Percentiles rank a stretch among this genome's conserved stretches.
Evolutionary conservation across 306 rosid genomes (phyloP).

Genomic region (Albizia julibrissin): DNA sequence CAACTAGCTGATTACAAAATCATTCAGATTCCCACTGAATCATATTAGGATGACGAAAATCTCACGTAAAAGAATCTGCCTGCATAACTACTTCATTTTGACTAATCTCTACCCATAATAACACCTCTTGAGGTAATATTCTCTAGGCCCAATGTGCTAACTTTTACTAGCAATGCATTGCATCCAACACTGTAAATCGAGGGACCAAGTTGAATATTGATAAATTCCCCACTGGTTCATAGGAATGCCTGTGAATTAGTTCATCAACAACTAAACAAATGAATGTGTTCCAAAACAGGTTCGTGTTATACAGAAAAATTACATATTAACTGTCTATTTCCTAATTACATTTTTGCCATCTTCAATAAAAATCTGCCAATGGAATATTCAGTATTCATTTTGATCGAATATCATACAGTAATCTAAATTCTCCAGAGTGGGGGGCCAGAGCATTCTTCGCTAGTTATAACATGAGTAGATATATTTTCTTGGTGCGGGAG

Average conservation of each 20-base stretch:
- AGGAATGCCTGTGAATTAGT: not conserved
- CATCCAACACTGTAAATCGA: constrained; percentile 6
- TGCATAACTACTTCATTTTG: not conserved
- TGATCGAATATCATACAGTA: not conserved
- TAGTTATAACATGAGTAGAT: not conserved
- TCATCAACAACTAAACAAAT: not conserved
- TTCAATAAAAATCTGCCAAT: not conserved
- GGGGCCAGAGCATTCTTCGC: not conserved
- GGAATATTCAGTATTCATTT: too few species aligned
- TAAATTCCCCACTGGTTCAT: not conserved
- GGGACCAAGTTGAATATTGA: not conserved
- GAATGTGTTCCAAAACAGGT: not conserved
- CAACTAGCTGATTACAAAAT: constrained; percentile 14
- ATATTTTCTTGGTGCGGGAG: too few species aligned
- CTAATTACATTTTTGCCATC: not conserved
- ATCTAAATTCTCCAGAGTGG: not conserved
- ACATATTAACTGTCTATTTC: not conserved
- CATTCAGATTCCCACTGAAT: not conserved
- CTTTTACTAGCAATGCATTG: not conserved
- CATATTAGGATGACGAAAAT: not conserved
- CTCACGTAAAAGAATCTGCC: not conserved
- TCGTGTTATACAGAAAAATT: not conserved
- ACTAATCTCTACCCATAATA: not conserved
- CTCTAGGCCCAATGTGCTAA: not conserved
- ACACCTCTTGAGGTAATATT: not conserved